Base-by-base conservation (phyloP, 2,329 filamentous ascomycete genomes). In the Arthroderma uncinatum region DNA sequence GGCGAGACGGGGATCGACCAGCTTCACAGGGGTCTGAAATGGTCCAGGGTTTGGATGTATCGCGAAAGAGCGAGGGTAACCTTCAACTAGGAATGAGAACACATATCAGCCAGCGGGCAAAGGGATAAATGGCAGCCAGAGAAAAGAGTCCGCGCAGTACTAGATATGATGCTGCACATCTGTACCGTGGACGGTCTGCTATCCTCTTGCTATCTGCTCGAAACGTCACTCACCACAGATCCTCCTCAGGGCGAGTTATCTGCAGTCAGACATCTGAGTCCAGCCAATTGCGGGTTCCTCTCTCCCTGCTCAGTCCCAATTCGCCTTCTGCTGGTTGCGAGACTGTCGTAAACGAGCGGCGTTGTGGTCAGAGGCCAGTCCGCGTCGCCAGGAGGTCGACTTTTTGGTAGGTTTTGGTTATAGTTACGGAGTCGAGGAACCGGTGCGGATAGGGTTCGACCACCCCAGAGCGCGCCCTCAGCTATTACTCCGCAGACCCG, bases 11-110 rank as follows among this genome's bases (percentile, higher is more conserved):
- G 9, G 34, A 37, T 37, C 34, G 14, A 25, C 42, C 39, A 9
- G 42, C 42, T 12, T 6, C 33, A 21, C 42, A 48, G 42, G 42
- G 42, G 42, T 25, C 25, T 8, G 42, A 10, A 39, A n/a, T 30
- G 21, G 9, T 48, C 42, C 23, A 48, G 42, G 42, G 42, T n/a
- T 48, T n/a, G 23, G 47, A 50, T 50, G 47, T 50, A 50, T 50
- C 28, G 47, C 47, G 34, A n/a, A 37, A 37, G 34, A 37, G 34
- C 34, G 47, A 50, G 47, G 47, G 47, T 50, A 50, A 25, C 47
- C 47, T 50, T 50, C 40, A 50, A 28, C 47, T 50, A n/a, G 25
- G 7, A 25, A 7, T 14, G 28, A 30, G 47, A 30, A 48, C 23
- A 30, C 25, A 9, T 9, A 25, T 50, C 47, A 50, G 47, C 28